Evolutionary conservation across 345 rosid species (phyloP), one percentile per base, ranked within the genome.

Genomic region (Iberis pinnata): DNA sequence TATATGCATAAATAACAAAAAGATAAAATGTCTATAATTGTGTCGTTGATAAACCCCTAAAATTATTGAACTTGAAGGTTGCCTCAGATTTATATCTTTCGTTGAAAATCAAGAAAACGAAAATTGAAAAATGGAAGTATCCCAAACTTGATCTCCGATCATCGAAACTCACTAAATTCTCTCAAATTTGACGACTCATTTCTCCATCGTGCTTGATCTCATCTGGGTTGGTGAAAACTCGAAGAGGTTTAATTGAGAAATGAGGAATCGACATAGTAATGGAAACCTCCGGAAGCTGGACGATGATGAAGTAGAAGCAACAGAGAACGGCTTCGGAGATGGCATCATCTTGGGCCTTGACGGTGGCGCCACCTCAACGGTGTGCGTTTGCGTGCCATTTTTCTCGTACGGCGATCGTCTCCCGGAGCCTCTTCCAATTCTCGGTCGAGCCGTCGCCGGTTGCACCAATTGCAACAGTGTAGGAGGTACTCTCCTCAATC

Each of bases 281-380:
- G 65, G 73, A 27, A 45, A 50, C 61, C 39, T 49, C 25, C 48
- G 14, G 12, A 18, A 32, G 17, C 27, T 33, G 29, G 59, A 19
- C 27, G 33, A 7, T 3, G 48, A 3, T 1, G 32, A 20, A 44
- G 18, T 29, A 56, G 60, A 36, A 25, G 32, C 18, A 5, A 26
- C 47, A 43, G 49, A 37, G 15, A 26, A 41, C 44, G 60, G 73
- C 50, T 59, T 20, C 56, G 61, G 37, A 14, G 24, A 43, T 35
- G 70, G 74, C 36, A 53, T 70, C 25, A 22, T 70, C 10, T 58
- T 70, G 20, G 73, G 70, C 4, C 64, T 70, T 16, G 73, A 70
- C 54, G 73, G 73, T 39, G 74, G 74, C 44, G 70, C 74, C n/a
- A 70, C 74, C 46, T 63, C 69, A 0, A 70, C 74, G 7, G 70